Evolutionary conservation across 2,329 filamentous ascomycete genomes (phyloP), one percentile per base, ranked within the genome.

Genomic region (Sphaceloma murrayae): DNA sequence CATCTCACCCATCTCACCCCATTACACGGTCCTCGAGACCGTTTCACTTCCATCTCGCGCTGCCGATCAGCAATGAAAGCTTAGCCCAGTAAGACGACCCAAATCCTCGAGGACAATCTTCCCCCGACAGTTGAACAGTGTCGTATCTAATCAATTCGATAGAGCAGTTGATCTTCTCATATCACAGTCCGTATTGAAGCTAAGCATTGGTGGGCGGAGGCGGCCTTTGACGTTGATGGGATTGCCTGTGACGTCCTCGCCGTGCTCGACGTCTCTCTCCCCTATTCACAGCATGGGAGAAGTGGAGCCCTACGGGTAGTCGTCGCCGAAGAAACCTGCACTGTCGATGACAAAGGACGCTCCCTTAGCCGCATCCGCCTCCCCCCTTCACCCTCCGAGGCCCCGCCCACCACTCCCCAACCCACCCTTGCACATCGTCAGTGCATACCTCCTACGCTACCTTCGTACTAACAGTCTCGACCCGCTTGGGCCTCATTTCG

Each of bases 71-170:
- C 36, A 40, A 40, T 40, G 22, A 40, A 30, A 40, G 36, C 36
- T 40, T 29, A 40, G 36, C 36, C 8, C 17, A 17, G 16, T 26
- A 30, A 7, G 13, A 40, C 19, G n/a, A 40, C 14, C 22, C 22
- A 13, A 26, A 16, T 11, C 7, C 5, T 17, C 22, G 13, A 29
- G 16, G 26, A 11, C 36, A 30, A 29, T 19, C 36, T 27, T 9
- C n/a, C 6, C 7, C 36, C 22, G 24, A 29, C 36, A 40, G 36
- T 40, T 40, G 24, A 18, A n/a, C 22, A 40, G 19, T 10, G 24
- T 40, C 36, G 16, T 40, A 40, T 40, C 36, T 40, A 40, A 40
- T 40, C 36, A 29, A 30, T 29, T 40, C 36, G 36, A 40, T 40
- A 29, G 24, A 40, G 36, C 24, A 29, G 36, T 29, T 40, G 22